phyloP scores from a whole-genome alignment of 2,329 filamentous ascomycete genomes.

The Teratosphaeria pseudoeucalypti region DNA sequence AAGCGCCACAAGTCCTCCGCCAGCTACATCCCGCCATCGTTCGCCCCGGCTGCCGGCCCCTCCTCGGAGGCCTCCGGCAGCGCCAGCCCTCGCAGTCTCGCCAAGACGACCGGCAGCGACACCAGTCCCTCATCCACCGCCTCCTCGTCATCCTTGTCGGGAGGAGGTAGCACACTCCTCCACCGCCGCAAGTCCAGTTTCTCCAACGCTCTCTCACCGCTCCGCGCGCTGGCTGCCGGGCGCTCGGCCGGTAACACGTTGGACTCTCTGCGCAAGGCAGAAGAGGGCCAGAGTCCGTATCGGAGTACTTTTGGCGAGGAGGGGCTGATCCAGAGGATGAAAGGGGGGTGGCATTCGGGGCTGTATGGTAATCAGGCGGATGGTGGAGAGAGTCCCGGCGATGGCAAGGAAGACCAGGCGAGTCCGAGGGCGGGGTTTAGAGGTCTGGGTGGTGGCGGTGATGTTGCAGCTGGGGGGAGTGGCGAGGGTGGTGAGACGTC shows the following conservation, averaged over 20 bases:
- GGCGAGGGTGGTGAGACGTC: background rate
- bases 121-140: background rate
- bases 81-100: background rate
- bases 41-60: background rate
- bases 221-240: background rate
- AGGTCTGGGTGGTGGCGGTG: too few relatives aligned
- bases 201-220: background rate
- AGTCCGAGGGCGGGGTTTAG: background rate
- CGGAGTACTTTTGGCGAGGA: background rate
- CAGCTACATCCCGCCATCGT: background rate
- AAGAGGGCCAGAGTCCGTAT: constrained; percentile 2
- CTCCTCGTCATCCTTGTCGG: background rate
- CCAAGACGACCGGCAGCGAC: background rate
- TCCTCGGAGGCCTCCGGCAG: background rate
- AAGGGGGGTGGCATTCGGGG: background rate
- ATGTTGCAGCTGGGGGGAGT: background rate
- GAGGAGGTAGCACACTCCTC: background rate
- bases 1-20: background rate
- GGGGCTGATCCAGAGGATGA: background rate
- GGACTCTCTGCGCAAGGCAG: background rate
- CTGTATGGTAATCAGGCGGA: background rate
- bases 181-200: background rate
- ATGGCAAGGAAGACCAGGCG: background rate
- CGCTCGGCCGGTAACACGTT: background rate
- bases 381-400: background rate